Evolutionary conservation across 495 filamentous ascomycete species (phyloP), one percentile per base, ranked within the genome.

Genomic region (Cladorrhinum samala): DNA sequence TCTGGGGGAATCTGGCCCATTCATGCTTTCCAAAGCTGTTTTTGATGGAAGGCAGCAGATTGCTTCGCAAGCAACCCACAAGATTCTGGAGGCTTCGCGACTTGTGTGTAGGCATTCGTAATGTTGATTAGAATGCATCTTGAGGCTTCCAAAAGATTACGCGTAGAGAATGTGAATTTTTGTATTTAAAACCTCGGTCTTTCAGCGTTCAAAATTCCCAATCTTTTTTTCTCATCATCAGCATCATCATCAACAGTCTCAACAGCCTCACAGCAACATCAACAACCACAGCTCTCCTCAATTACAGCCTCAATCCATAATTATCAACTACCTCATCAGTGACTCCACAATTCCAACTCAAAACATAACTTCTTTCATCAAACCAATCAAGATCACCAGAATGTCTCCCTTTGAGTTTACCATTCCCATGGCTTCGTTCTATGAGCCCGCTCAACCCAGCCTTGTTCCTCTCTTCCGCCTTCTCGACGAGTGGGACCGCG

Each of bases 381-480:
- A 37, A 14, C 30, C 81, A 52, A 74, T 74, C 59, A 66, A 70
- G 57, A 72, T 76, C 68, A 59, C 68, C 52, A 72, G 55, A 37
- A 60, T 70, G 41, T 62, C 65, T 55, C 67, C 82, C 66, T 80
- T 86, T 68, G 59, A 71, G 27, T 41, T 41, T 14, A 14, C 39
- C 39, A 9, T n/a, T 8, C 81, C 84, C 30, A 75, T 89, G 56
- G 85, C 89, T 77, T 79, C 77, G 25, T 70, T 91, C 33, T 72
- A 91, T 45, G 60, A 77, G 79, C 60, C 66, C 69, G 27, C 50
- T 37, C 40, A 75, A 44, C 62, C 67, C 56, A 72, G 82, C 69
- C 82, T 86, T 71, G 61, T 72, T 21, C 82, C 84, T 23, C 78
- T 92, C 60, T 87, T 92, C 77, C 82, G 81, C 42, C 72, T 93